Conservation (phyloP, 2,329 filamentous ascomycete species). For the Sporothrix humicola region DNA sequence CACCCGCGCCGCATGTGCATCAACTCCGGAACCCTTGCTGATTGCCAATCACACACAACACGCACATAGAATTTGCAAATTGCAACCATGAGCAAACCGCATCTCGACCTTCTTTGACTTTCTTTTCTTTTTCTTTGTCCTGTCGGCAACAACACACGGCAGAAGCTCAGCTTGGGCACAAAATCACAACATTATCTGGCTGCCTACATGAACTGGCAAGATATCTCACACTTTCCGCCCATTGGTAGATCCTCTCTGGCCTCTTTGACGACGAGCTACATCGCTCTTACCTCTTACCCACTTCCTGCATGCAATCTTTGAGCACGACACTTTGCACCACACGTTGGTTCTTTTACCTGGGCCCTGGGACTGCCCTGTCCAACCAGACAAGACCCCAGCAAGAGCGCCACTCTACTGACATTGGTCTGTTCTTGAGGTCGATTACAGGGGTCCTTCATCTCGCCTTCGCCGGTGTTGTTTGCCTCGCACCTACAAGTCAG, state of each 20-base stretch:
- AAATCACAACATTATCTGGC: neutral
- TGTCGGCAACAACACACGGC: neutral
- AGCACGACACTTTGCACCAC: conserved; percentile 21
- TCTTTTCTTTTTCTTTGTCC: neutral
- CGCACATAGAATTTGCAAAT: neutral
- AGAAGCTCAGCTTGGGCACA: neutral
- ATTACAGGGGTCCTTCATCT: conserved; percentile 19
- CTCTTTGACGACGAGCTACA: too few relatives aligned
- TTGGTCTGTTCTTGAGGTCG: neutral
- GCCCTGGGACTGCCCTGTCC: conserved; percentile 14
- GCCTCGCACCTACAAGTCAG: neutral
- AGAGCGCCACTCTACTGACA: conserved; percentile 2
- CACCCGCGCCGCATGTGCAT: conserved; percentile 1
- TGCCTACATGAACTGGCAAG: neutral
- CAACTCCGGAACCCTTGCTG: neutral
- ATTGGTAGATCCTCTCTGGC: too few relatives aligned
- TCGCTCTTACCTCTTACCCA: too few relatives aligned
- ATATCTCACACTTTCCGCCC: neutral
- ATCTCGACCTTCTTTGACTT: neutral
- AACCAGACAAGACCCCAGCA: neutral
- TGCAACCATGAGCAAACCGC: neutral
- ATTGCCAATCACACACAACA: neutral
- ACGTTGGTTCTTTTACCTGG: conserved; percentile 10
- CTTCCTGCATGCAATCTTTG: neutral
- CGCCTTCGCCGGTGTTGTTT: conserved; percentile 2